Percentiles rank a stretch among this genome's conserved stretches.
phyloP scores from a whole-genome alignment of 2,329 filamentous ascomycete genomes.

The Plectosphaerella sp. region DNA sequence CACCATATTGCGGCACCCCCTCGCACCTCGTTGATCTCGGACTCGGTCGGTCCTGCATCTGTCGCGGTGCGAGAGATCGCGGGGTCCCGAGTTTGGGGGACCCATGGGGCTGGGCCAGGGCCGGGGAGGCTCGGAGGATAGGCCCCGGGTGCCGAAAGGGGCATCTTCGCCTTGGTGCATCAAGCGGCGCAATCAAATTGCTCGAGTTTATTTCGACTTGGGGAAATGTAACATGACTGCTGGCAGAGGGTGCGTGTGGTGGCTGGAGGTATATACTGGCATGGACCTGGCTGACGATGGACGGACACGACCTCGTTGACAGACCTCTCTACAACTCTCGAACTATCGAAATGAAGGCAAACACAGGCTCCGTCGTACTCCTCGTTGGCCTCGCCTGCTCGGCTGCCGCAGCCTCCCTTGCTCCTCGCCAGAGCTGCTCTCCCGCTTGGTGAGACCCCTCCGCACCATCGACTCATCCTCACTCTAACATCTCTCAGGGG shows the following conservation, averaged over 20 bases:
- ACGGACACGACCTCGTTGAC: not conserved
- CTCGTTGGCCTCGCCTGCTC: not conserved
- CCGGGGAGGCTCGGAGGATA: not conserved
- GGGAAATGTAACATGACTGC: not conserved
- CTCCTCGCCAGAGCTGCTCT: not conserved
- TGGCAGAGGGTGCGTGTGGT: not conserved
- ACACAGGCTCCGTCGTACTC: not conserved
- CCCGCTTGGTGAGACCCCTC: not conserved
- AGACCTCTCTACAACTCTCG: not conserved
- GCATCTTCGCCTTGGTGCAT: not conserved
- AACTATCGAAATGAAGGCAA: not conserved
- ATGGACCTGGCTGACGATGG: not conserved
- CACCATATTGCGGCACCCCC: too few relatives aligned
- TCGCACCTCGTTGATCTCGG: too few relatives aligned
- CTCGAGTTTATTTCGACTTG: too few relatives aligned
- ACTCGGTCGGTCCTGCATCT: too few relatives aligned
- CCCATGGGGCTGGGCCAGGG: not conserved
- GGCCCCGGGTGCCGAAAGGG: not conserved
- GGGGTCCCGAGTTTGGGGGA: not conserved
- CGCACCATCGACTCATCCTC: not conserved
- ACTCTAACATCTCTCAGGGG: constrained; percentile 10
- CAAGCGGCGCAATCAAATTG: not conserved
- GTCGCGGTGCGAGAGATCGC: not conserved
- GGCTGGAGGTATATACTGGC: not conserved
- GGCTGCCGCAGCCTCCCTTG: not conserved